phyloP scores from a whole-genome alignment of 495 filamentous ascomycete species.

The Apodospora peruviana region DNA sequence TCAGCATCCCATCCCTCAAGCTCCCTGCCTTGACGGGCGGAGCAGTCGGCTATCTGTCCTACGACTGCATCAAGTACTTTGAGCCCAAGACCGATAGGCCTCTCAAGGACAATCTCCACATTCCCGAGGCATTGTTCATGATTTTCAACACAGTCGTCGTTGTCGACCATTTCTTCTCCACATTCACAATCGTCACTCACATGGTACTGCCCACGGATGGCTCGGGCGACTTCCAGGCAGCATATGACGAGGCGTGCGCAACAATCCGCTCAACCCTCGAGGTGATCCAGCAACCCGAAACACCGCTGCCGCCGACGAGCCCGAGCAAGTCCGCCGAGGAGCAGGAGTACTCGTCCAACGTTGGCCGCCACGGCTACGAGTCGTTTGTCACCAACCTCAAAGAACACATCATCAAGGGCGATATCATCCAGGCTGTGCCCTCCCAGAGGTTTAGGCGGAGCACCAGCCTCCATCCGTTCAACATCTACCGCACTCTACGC shows the following conservation, averaged over 20 bases:
- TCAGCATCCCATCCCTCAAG: slow-evolving; percentile 69
- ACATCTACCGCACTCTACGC: slow-evolving; percentile 94
- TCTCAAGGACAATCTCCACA: slow-evolving; percentile 79
- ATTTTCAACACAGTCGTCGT: slow-evolving; percentile 92
- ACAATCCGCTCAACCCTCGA: slow-evolving; percentile 61
- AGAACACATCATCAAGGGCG: slow-evolving; percentile 78
- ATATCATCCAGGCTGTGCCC: slow-evolving; percentile 96
- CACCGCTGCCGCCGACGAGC: slow-evolving; percentile 69
- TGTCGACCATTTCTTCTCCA: slow-evolving; percentile 90
- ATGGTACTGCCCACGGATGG: slow-evolving; percentile 53
- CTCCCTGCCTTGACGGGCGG: slow-evolving; percentile 85
- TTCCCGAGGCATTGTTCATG: slow-evolving; percentile 96
- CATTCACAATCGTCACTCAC: slow-evolving; percentile 89
- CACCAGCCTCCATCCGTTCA: slow-evolving; percentile 89
- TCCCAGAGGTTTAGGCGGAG: slow-evolving; percentile 88
- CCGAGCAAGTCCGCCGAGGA: slow-evolving; percentile 66
- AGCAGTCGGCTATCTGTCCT: slow-evolving; percentile 92
- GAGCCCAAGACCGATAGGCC: slow-evolving; percentile 85
- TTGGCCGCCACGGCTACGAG: slow-evolving; percentile 84
- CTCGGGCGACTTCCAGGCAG: slow-evolving; percentile 33
- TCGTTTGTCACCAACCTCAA: slow-evolving; percentile 75
- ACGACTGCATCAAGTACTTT: slow-evolving; percentile 96
- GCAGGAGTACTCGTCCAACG: slow-evolving; percentile 75
- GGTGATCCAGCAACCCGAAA: slow-evolving; percentile 63
- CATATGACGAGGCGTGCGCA: slow-evolving; percentile 61